phyloP scores from a whole-genome alignment of 1,284 basidiomycete species.

The Ceratobasidium sp. region DNA sequence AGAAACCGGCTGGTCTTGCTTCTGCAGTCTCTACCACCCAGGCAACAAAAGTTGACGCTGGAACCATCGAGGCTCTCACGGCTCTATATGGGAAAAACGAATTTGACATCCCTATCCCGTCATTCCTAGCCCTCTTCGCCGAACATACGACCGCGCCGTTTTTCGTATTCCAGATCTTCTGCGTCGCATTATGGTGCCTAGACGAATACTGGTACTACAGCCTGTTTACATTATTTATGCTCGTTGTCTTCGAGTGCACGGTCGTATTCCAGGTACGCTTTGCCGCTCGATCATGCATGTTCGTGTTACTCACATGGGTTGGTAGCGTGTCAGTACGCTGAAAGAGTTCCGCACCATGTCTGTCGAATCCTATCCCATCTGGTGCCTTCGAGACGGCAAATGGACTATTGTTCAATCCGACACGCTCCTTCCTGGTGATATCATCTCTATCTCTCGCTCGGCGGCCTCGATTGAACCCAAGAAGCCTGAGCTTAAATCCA shows the following conservation, averaged over 20 bases:
- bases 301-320: conserved; percentile 1
- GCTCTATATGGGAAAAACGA: conserved; percentile 88
- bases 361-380: conserved; percentile 87
- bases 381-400: conserved; percentile 80
- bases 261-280: conserved; percentile 90
- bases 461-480: conserved; percentile 30
- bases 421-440: conserved; percentile 88
- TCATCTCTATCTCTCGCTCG: conserved; percentile 73
- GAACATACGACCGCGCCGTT: conserved; percentile 96
- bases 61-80: conserved; percentile 63
- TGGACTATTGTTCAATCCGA: conserved; percentile 87
- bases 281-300: not conserved
- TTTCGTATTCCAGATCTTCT: conserved; percentile 97
- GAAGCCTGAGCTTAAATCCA: conserved; percentile 18
- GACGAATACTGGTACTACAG: conserved; percentile 99
- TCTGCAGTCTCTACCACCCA: conserved; percentile 48
- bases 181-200: conserved; percentile 93
- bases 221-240: conserved; percentile 96
- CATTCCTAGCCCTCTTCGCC: conserved; percentile 86
- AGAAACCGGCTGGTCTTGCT: conserved; percentile 64
- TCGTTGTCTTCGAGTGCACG: conserved; percentile 96
- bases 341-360: conserved; percentile 97
- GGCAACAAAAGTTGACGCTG: conserved; percentile 55
- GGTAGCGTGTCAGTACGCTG: conserved; percentile 85
- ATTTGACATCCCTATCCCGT: conserved; percentile 95